phyloP scores from a whole-genome alignment of 192 early-diverging fungal genomes.

The Backusella psychrophila region DNA sequence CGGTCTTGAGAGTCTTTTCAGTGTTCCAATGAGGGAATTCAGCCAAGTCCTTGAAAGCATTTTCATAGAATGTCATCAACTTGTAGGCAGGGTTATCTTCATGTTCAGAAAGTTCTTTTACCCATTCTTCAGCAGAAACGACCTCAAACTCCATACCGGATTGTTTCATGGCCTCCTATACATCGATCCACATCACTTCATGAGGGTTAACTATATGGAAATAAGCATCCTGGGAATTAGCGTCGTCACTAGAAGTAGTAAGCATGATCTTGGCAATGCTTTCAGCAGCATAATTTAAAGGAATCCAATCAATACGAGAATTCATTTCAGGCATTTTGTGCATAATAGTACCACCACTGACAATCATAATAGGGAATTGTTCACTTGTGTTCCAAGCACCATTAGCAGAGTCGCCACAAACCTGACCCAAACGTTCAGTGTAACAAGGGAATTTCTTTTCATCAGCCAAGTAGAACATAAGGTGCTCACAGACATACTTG shows the following conservation, averaged over 20 bases:
- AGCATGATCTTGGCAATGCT: constrained; percentile 24
- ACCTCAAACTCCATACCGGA: constrained; percentile 22
- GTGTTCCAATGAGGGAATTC: constrained; percentile 11
- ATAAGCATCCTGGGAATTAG: not conserved
- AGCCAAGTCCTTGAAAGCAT: not conserved
- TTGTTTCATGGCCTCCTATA: constrained; percentile 1
- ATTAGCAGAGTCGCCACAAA: not conserved
- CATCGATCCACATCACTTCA: constrained; percentile 12
- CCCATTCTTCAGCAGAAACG: constrained; percentile 21
- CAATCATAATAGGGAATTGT: constrained; percentile 18
- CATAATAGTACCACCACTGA: constrained; percentile 21
- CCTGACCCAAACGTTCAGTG: constrained; percentile 30
- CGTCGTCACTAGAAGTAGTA: not conserved
- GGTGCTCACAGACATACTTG: constrained; percentile 32
- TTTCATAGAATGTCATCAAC: constrained; percentile 18
- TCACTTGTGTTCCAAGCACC: constrained; percentile 34
- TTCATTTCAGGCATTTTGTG: constrained; percentile 28
- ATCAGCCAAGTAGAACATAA: constrained; percentile 12
- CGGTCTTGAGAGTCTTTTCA: not conserved
- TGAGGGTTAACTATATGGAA: constrained; percentile 32
- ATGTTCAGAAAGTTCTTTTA: constrained; percentile 7
- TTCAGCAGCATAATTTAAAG: constrained; percentile 20
- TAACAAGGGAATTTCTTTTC: constrained; percentile 22
- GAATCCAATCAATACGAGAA: constrained; percentile 29
- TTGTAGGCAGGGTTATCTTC: constrained; percentile 22